These are phyloP conservation scores for Beta macrorhiza DNA, from an alignment of 179 eudicot species.

Conservation along the genomic window DNA sequence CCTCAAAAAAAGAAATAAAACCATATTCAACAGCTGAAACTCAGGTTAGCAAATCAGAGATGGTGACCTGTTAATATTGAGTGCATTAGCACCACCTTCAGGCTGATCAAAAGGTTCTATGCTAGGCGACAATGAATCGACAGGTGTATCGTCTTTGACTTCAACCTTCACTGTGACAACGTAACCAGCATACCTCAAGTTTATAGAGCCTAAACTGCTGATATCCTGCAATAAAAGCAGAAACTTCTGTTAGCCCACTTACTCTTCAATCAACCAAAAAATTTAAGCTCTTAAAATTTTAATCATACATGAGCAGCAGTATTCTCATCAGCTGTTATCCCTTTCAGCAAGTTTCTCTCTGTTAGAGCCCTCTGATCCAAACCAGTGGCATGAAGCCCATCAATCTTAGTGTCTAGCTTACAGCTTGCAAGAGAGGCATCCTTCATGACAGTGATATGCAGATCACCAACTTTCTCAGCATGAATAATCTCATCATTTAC, in stretches of 20 bases:
- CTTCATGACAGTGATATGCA: constrained; percentile 61
- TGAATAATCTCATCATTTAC: constrained; percentile 42
- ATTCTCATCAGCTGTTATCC: constrained; percentile 98
- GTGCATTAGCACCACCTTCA: constrained; percentile 98
- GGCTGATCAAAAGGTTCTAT: constrained; percentile 74
- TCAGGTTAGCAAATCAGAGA: constrained; percentile 16
- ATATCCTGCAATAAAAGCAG: constrained; percentile 61
- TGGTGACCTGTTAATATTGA: constrained; percentile 88
- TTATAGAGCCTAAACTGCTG: constrained; percentile 80
- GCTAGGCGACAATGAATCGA: constrained; percentile 41
- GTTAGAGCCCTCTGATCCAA: constrained; percentile 54
- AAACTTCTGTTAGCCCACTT: constrained; percentile 10
- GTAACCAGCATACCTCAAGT: constrained; percentile 83
- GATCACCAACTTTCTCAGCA: constrained; percentile 73
- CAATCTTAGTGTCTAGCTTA: constrained; percentile 93
- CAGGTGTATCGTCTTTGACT: constrained; percentile 43
- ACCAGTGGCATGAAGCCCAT: constrained; percentile 79
- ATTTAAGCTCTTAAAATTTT: constrained; percentile 1
- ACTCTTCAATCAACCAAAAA: background rate
- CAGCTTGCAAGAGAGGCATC: constrained; percentile 80
- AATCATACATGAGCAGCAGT: constrained; percentile 95
- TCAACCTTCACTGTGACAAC: constrained; percentile 80
- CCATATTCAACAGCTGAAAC: background rate
- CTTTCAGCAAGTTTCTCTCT: constrained; percentile 87
- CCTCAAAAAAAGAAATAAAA: background rate